Evolutionary conservation across 2,329 filamentous ascomycete species (phyloP).

Genomic region (Xylaria hypoxylon): DNA sequence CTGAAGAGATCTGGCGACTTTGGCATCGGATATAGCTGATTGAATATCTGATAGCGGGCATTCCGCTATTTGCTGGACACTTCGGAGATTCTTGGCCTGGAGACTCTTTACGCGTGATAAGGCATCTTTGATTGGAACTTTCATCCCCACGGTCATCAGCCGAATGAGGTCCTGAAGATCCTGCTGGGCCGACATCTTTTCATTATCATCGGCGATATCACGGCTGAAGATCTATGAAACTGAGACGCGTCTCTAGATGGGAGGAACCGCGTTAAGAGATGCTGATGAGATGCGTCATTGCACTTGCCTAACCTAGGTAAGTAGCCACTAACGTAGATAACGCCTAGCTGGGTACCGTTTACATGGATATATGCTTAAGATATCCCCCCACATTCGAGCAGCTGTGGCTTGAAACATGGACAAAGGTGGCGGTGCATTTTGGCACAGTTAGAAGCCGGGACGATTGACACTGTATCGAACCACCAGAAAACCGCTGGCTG

Average conservation of each 20-base stretch:
- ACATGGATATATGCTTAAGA: conserved; percentile 1
- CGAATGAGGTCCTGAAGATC: conserved; percentile 72
- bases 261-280: neutral
- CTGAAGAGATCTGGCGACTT: conserved; percentile 63
- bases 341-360: neutral
- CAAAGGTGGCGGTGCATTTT: neutral
- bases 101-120: conserved; percentile 69
- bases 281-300: conserved; percentile 6
- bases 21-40: conserved; percentile 60
- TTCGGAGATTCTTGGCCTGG: conserved; percentile 65
- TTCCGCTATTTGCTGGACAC: conserved; percentile 67
- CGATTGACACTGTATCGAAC: neutral
- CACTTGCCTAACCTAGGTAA: neutral
- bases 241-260: conserved; percentile 17
- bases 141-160: conserved; percentile 67
- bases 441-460: neutral
- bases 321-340: too few species aligned
- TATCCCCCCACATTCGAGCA: neutral
- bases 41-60: conserved; percentile 59
- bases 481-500: neutral
- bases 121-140: conserved; percentile 68
- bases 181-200: conserved; percentile 64
- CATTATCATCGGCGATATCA: neutral
- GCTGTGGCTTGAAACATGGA: neutral
- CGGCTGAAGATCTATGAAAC: neutral